Conservation (phyloP, 371 early-diverging fungal genomes). For the Gilbertella persicaria region DNA sequence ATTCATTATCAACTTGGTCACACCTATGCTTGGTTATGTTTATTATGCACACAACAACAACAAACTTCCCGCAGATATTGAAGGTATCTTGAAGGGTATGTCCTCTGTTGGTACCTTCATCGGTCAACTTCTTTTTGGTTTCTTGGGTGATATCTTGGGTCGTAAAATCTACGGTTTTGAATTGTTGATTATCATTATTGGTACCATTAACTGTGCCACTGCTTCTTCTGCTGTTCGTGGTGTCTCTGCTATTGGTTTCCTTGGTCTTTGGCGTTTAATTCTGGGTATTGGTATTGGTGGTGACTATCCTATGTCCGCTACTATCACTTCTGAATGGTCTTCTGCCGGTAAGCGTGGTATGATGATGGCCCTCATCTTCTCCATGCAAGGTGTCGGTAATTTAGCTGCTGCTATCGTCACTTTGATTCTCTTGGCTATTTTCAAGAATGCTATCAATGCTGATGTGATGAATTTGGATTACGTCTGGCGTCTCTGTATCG, state of each 20-base stretch:
- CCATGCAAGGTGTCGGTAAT: conserved; percentile 93
- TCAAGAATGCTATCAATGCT: conserved; percentile 61
- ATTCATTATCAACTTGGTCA: conserved; percentile 81
- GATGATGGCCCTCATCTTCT: conserved; percentile 80
- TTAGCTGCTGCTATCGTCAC: conserved; percentile 77
- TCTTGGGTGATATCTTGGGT: conserved; percentile 81
- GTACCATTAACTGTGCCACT: conserved; percentile 82
- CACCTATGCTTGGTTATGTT: conserved; percentile 79
- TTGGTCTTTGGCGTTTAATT: conserved; percentile 82
- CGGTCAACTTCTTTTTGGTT: conserved; percentile 89
- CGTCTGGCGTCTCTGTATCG: conserved; percentile 86
- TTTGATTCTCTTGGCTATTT: conserved; percentile 67
- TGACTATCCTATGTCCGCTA: conserved; percentile 84
- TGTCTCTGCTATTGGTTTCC: conserved; percentile 67
- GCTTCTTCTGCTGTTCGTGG: conserved; percentile 69
- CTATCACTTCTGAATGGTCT: conserved; percentile 88
- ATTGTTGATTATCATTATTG: conserved; percentile 77
- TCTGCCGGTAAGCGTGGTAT: conserved; percentile 66
- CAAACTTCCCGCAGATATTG: conserved; percentile 63
- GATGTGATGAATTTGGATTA: conserved; percentile 76
- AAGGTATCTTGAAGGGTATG: conserved; percentile 80
- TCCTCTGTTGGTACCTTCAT: conserved; percentile 81
- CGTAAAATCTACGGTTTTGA: conserved; percentile 88
- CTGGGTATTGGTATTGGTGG: conserved; percentile 89
- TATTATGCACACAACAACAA: conserved; percentile 60